A percentile compares a stretch with the other conserved stretches of the same genome.
These are phyloP conservation scores for Lachnellula suecica DNA, from an alignment of 2,329 filamentous ascomycete species.

Conservation along the genomic window DNA sequence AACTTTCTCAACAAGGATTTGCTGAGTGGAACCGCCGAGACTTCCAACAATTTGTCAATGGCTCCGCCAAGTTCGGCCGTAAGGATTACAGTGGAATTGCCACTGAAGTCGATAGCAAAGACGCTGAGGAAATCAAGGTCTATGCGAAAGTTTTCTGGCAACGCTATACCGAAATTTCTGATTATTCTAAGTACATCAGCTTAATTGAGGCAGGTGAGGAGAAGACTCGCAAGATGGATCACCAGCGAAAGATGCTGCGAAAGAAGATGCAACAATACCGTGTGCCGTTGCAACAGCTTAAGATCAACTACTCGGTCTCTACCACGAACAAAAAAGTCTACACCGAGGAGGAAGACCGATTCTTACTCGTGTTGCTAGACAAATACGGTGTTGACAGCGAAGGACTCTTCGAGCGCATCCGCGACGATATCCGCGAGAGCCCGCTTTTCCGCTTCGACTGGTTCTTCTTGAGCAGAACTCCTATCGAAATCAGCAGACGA, in stretches of 20 bases:
- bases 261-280: constrained; percentile 97
- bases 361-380: constrained; percentile 90
- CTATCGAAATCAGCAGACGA: constrained; percentile 85
- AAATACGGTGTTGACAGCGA: constrained; percentile 90
- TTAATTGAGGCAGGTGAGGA: constrained; percentile 93
- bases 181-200: constrained; percentile 85
- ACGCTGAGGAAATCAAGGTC: constrained; percentile 76
- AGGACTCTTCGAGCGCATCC: constrained; percentile 85
- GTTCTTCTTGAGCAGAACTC: constrained; percentile 96
- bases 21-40: constrained; percentile 95
- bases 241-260: constrained; percentile 87
- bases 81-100: constrained; percentile 83
- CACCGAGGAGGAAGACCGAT: constrained; percentile 96
- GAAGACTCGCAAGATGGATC: constrained; percentile 81
- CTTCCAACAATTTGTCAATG: constrained; percentile 97
- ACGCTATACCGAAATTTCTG: constrained; percentile 84
- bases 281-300: constrained; percentile 95
- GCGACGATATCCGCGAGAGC: constrained; percentile 94
- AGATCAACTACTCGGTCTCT: constrained; percentile 98
- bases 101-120: constrained; percentile 89
- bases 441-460: constrained; percentile 97
- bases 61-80: constrained; percentile 88
- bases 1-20: constrained; percentile 81
- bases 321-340: constrained; percentile 99
- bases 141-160: constrained; percentile 98